Percentiles rank a stretch among this genome's conserved stretches.
Conservation (phyloP, 306 rosid species). For the Phaseolus lunatus region DNA sequence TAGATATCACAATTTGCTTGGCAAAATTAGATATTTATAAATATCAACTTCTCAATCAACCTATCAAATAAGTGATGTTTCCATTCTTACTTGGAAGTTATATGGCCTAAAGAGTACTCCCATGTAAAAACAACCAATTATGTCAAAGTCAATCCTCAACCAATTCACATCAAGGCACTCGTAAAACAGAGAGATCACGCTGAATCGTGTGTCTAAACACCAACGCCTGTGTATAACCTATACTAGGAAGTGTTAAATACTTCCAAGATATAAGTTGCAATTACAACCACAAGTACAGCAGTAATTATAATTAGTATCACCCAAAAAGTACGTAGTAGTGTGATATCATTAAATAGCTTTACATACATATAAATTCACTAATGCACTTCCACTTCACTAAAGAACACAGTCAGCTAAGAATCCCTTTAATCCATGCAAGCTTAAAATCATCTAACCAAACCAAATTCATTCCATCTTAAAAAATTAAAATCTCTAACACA, state of each 20-base stretch:
- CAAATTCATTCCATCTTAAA: constrained; percentile 24
- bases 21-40: neutral
- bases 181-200: constrained; percentile 4
- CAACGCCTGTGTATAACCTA: neutral
- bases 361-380: neutral
- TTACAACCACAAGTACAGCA: constrained; percentile 1
- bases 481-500: constrained; percentile 2
- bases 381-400: neutral
- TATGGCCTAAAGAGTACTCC: too few species aligned
- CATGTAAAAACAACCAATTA: neutral
- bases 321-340: neutral
- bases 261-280: too few species aligned
- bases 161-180: constrained; percentile 11
- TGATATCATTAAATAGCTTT: neutral
- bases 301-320: neutral
- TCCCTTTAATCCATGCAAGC: neutral
- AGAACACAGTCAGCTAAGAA: neutral
- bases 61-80: neutral
- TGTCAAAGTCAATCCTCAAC: too few species aligned
- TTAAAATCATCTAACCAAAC: neutral
- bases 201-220: neutral
- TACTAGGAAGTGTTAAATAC: constrained; percentile 2
- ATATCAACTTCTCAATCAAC: constrained; percentile 12
- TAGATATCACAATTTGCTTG: neutral
- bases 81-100: neutral